Base-by-base conservation (phyloP, 495 filamentous ascomycete species). In the Beverwykella pulmonaria region DNA sequence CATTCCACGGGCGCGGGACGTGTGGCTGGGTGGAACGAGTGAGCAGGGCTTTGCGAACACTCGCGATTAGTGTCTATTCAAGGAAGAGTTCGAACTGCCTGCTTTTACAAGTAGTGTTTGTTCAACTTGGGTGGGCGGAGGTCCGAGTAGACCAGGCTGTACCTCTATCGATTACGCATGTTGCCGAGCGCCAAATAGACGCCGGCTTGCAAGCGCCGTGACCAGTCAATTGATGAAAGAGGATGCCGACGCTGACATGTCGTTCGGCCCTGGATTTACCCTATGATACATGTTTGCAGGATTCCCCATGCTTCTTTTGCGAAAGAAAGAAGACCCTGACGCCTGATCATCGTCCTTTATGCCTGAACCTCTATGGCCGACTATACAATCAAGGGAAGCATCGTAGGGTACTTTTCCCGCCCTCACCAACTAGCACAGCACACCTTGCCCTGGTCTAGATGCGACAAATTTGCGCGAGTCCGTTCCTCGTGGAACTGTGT, bases 81-180 rank as follows among this genome's bases (percentile, higher is more conserved):
- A 19, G n/a, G n/a, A 23, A 15, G 17, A 15, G n/a, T 48, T 15
- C 6, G 44, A 15, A 48, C 44, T 48, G n/a, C 44, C 12, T 34
- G 32, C 6, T 6, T 34, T 5, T 34, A 34, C 12, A 5, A 34
- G 6, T 34, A 6, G 5, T 12, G 32, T 12, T 34, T 12, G 32
- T 34, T 12, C 12, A 34, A 12, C 32, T 6, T 34, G 32, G n/a
- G n/a, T n/a, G n/a, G n/a, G n/a, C n/a, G n/a, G n/a, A n/a, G n/a
- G n/a, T n/a, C n/a, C n/a, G n/a, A n/a, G n/a, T n/a, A n/a, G n/a
- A n/a, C n/a, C n/a, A n/a, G n/a, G n/a, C n/a, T n/a, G n/a, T n/a
- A n/a, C 49, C 56, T 47, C 60, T 62, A 69, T 69, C 66, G 60
- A 64, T 69, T 69, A 61, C 47, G 36, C 54, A 69, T 54, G 60